Conservation (phyloP, 2,329 filamentous ascomycete genomes). For the Sporothrix sp. region DNA sequence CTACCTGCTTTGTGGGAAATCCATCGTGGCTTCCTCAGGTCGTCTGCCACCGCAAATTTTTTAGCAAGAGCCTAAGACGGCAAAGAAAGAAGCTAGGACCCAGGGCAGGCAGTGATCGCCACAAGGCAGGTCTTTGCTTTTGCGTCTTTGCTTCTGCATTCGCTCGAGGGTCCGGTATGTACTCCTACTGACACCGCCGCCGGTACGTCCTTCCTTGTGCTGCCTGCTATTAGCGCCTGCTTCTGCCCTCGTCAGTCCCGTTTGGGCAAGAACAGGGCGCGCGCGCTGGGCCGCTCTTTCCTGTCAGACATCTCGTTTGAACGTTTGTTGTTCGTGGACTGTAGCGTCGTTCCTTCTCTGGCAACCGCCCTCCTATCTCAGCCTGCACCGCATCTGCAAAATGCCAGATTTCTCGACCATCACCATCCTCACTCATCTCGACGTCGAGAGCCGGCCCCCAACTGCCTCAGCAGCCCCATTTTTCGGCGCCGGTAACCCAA, state of each 20-base stretch:
- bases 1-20: too few species aligned
- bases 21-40: conserved; percentile 1
- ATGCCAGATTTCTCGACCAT: background rate
- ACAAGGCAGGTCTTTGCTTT: too few species aligned
- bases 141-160: background rate
- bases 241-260: too few species aligned
- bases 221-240: conserved; percentile 2
- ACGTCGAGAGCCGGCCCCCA: too few species aligned
- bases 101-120: too few species aligned
- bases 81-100: background rate
- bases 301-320: too few species aligned
- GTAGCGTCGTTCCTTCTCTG: conserved; percentile 4
- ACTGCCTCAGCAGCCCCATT: background rate
- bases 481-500: background rate
- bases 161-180: background rate
- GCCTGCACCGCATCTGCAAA: background rate
- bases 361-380: too few species aligned
- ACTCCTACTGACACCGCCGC: background rate
- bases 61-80: conserved; percentile 1
- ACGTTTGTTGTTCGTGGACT: too few species aligned
- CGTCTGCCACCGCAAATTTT: background rate
- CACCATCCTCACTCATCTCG: background rate
- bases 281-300: background rate
- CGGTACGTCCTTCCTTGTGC: background rate
- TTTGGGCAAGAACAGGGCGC: background rate